These are phyloP conservation scores for Pelargonium cotyledonis DNA, from an alignment of 441 rosid genomes.

Conservation along the genomic window DNA sequence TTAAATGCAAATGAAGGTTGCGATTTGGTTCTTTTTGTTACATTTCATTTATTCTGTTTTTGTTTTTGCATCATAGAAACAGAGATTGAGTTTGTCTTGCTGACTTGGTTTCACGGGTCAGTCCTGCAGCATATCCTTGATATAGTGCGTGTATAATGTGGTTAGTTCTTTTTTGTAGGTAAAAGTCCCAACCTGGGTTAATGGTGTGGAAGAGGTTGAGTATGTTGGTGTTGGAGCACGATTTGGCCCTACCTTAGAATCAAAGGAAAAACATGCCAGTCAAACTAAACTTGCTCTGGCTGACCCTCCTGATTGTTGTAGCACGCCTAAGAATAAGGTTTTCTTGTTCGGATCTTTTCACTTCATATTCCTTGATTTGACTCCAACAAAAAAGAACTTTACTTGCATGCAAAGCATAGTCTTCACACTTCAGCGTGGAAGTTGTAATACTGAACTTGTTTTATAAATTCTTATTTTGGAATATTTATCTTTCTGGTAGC, in stretches of 20 bases:
- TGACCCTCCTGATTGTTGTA: slow-evolving; percentile 51
- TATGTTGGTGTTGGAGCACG: slow-evolving; percentile 59
- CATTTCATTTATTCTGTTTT: background rate
- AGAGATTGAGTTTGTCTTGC: background rate
- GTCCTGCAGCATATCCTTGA: background rate
- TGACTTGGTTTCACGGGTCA: background rate
- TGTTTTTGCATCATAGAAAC: background rate
- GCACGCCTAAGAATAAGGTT: slow-evolving; percentile 40
- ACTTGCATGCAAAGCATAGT: background rate
- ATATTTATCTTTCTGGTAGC: slow-evolving; percentile 29
- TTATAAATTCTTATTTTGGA: slow-evolving; percentile 15
- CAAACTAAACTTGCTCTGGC: slow-evolving; percentile 34
- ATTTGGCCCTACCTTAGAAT: slow-evolving; percentile 43
- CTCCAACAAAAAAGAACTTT: slow-evolving; percentile 6
- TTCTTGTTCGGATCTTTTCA: slow-evolving; percentile 6
- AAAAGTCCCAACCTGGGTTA: slow-evolving; percentile 45
- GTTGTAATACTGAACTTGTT: background rate
- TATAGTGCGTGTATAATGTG: background rate
- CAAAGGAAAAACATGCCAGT: slow-evolving; percentile 46
- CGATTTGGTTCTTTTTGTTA: background rate
- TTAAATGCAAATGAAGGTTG: too few relatives aligned
- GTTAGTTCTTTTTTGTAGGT: slow-evolving; percentile 25
- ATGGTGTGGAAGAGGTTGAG: slow-evolving; percentile 32
- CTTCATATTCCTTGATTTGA: slow-evolving; percentile 7
- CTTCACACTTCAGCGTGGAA: background rate